phyloP scores from a whole-genome alignment of 2,329 filamentous ascomycete species.

The Aureobasidium musti region DNA sequence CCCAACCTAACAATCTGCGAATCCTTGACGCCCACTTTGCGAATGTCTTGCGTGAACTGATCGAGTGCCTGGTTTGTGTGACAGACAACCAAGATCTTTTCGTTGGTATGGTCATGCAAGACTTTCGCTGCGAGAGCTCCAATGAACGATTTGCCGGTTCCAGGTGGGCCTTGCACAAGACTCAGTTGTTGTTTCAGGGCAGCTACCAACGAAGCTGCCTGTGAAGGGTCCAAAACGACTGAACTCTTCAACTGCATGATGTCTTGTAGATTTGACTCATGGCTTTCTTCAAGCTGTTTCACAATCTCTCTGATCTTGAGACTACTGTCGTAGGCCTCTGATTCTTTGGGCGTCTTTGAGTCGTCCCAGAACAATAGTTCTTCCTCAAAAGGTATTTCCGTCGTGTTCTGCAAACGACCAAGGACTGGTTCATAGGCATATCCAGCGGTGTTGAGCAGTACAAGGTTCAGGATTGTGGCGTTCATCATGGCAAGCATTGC shows the following conservation, averaged over 20 bases:
- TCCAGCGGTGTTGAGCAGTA: not conserved
- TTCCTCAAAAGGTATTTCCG: slow-evolving; percentile 28
- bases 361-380: slow-evolving; percentile 33
- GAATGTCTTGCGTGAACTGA: slow-evolving; percentile 61
- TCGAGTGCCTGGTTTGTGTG: slow-evolving; percentile 58
- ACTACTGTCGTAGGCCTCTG: not conserved
- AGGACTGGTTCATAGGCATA: slow-evolving; percentile 19
- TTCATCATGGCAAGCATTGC: not conserved
- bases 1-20: slow-evolving; percentile 6
- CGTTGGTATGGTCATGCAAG: slow-evolving; percentile 50
- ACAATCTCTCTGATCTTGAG: not conserved
- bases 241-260: slow-evolving; percentile 38
- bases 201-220: slow-evolving; percentile 55
- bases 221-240: slow-evolving; percentile 55
- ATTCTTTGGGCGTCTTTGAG: slow-evolving; percentile 38
- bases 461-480: not conserved
- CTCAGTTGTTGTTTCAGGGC: slow-evolving; percentile 57
- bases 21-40: not conserved
- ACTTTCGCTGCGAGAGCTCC: slow-evolving; percentile 61
- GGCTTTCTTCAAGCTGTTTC: not conserved
- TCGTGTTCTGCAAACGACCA: slow-evolving; percentile 23
- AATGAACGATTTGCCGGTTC: slow-evolving; percentile 58
- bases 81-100: slow-evolving; percentile 48
- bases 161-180: slow-evolving; percentile 69
- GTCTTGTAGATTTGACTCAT: slow-evolving; percentile 36